Conservation (phyloP, 768 basidiomycete genomes). For the Suillus clintonianus region DNA sequence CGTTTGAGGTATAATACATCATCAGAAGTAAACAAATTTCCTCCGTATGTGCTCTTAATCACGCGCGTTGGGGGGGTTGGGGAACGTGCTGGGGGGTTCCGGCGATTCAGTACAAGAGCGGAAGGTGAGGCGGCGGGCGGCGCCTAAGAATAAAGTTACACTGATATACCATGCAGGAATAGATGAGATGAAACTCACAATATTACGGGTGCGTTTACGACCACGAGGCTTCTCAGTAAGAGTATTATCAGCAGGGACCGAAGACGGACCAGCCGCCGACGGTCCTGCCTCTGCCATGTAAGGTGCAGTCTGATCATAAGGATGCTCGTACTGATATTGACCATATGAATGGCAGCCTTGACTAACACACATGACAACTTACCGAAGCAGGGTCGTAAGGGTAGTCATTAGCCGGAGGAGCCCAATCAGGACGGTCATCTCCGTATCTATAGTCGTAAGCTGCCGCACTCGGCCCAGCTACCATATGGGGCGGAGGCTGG, state of each 20-base stretch:
- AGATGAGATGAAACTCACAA: conserved; percentile 38
- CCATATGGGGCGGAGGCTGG: conserved; percentile 48
- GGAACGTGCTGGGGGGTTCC: conserved; percentile 69
- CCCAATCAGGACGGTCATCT: conserved; percentile 57
- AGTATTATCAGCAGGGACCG: conserved; percentile 21
- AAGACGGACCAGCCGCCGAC: conserved; percentile 44
- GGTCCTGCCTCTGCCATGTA: conserved; percentile 59
- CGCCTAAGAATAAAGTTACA: conserved; percentile 36
- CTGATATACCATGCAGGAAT: conserved; percentile 4
- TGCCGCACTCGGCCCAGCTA: conserved; percentile 44
- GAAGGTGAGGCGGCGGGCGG: conserved; percentile 68
- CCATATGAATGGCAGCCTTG: conserved; percentile 5
- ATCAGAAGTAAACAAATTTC: conserved; percentile 83
- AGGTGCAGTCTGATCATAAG: conserved; percentile 57
- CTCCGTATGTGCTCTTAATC: conserved; percentile 88
- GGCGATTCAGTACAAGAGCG: conserved; percentile 64
- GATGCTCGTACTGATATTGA: conserved; percentile 47
- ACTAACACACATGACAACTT: conserved; percentile 19
- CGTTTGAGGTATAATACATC: conserved; percentile 83
- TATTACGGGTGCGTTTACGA: conserved; percentile 66
- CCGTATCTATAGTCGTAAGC: conserved; percentile 64
- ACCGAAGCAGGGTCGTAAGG: conserved; percentile 55
- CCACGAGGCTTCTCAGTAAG: conserved; percentile 55
- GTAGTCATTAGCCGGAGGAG: conserved; percentile 47
- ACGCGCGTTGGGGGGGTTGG: conserved; percentile 83